Base-by-base conservation (phyloP, 108 stramenopile genomes). In the Cyclotella atomus region DNA sequence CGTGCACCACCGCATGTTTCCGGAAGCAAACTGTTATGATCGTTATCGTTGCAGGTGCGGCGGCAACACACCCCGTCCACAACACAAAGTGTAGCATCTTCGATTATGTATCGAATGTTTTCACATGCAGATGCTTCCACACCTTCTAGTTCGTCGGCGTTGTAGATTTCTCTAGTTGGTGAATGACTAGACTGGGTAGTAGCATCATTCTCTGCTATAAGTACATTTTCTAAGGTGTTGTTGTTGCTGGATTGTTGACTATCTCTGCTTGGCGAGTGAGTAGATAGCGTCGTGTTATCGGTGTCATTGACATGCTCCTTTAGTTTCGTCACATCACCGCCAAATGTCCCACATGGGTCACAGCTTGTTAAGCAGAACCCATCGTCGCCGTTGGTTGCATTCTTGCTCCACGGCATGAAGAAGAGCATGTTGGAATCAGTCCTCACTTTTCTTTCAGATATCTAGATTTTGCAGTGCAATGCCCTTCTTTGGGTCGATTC, bases 211-310 rank as follows among this genome's bases (percentile, higher is more conserved):
- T n/a, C n/a, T n/a, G n/a, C n/a, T n/a, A n/a, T n/a, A 12, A 41
- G 52, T 52, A 10, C 52, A 52, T 23, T 23, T 52, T 23, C 52
- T 10, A 23, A 10, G 52, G n/a, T 23, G n/a, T 52, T 23, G 21
- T 24, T 10, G 9, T 10, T 52, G 21, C 21, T 52, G 52, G 52
- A 52, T 23, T 52, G 52, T 24, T 3, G 21, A 52, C 52, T 52
- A 23, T 19, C n/a, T 52, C 20, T 52, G 5, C n/a, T 52, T 19
- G 52, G 52, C 10, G 4, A 23, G 20, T n/a, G n/a, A 23, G 20
- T 52, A 10, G 52, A 52, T 19, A 52, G 52, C 21, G 52, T 23
- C 10, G 52, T 52, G 52, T 52, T 52, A 21, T 52, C 52, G 52
- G 52, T 52, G 2, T 52, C 52, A 23, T 52, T 23, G 12, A 23